These are phyloP conservation scores for Starmera quercuum DNA, from an alignment of 805 yeast species.

Conservation along the genomic window DNA sequence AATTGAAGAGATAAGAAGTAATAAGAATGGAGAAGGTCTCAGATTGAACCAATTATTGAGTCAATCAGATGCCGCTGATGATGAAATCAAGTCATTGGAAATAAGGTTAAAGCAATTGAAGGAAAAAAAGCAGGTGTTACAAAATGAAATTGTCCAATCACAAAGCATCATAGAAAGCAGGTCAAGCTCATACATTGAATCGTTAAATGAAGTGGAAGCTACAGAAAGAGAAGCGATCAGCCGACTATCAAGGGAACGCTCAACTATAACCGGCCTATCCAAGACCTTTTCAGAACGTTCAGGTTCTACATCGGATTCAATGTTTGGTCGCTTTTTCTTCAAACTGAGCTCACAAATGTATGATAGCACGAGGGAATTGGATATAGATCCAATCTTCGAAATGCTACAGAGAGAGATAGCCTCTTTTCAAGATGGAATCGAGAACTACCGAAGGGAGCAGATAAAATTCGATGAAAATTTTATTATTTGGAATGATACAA, in stretches of 20 bases:
- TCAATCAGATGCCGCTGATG: constrained; percentile 24
- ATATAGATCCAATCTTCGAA: constrained; percentile 10
- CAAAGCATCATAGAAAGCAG: constrained; percentile 41
- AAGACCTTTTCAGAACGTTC: background rate
- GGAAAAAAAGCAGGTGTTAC: constrained; percentile 24
- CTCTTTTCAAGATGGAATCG: constrained; percentile 10
- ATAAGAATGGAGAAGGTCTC: constrained; percentile 29
- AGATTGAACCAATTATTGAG: constrained; percentile 28
- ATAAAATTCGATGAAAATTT: constrained; percentile 9
- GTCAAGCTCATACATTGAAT: constrained; percentile 33
- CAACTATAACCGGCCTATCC: constrained; percentile 5
- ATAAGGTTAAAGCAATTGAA: constrained; percentile 23
- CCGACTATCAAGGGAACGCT: constrained; percentile 20
- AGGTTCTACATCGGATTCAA: background rate
- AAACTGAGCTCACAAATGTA: background rate
- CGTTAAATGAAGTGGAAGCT: constrained; percentile 30
- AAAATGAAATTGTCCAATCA: constrained; percentile 32
- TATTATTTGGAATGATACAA: constrained; percentile 14
- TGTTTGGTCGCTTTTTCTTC: background rate
- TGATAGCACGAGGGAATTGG: background rate
- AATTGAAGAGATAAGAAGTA: constrained; percentile 31
- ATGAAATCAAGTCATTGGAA: constrained; percentile 30
- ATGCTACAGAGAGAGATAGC: constrained; percentile 14
- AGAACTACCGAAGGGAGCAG: constrained; percentile 5
- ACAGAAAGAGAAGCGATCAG: constrained; percentile 29